Base-by-base conservation (phyloP, 2,329 filamentous ascomycete species). In the Ophiostoma tasmaniense region DNA sequence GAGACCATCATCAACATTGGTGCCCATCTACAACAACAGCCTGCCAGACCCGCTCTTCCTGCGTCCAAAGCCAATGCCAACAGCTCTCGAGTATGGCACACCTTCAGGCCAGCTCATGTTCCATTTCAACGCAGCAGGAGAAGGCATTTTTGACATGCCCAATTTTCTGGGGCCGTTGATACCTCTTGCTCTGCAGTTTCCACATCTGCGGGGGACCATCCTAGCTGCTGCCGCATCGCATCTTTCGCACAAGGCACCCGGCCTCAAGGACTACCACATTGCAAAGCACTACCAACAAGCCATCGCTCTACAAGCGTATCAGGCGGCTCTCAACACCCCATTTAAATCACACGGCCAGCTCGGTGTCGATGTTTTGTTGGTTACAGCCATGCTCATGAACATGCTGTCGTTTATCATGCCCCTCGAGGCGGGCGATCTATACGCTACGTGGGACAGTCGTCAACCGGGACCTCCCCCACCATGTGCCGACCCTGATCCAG, bases 301-400 rank as follows among this genome's bases (percentile, higher is more conserved):
- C 5, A n/a, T 74, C 7, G 74, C 74, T 3, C 64, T 75, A 35
- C 33, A 66, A 13, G 33, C 52, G 28, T 75, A 73, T 70, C 72
- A 70, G 65, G 50, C 30, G 4, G 71, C 72, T 13, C 68, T 75
- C 25, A 35, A 55, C 14, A 72, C 70, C 6, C 71, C 73, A 14
- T 68, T 73, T 35, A 61, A n/a, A 5, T 39, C 22, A 20, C 72
- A 72, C 35, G 73, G 72, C 17, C 71, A 73, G 66, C 28, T 64
- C 4, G 73, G 72, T 35, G 69, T 72, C 52, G 73, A 73, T 28
- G 71, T 70, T 8, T 69, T 75, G 59, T 66, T 75, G 33, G 66
- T 73, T 45, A 73, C 73, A 1, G 72, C 73, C 61, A 72, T 73
- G 71, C 66, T 74, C 25, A 71, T 74, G 64, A 75, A 74, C 71